These are phyloP conservation scores for Scutellaria baicalensis DNA, from an alignment of 257 asterid genomes.

Conservation along the genomic window DNA sequence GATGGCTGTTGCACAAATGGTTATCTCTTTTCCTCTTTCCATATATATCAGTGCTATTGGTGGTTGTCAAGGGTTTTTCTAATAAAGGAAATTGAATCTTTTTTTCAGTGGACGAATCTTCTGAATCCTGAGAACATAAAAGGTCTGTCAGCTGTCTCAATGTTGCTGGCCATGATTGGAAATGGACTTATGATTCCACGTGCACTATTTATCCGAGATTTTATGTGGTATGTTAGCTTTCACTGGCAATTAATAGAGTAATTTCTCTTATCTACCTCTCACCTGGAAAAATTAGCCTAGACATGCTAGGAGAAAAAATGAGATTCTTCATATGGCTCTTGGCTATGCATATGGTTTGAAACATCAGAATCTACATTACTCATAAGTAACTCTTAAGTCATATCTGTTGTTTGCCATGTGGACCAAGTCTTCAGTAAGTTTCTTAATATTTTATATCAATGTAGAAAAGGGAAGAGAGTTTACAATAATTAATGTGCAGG, in stretches of 20 bases:
- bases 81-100: neutral
- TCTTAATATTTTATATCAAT: too few species aligned
- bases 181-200: slow-evolving; percentile 96
- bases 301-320: neutral
- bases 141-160: slow-evolving; percentile 84
- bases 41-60: neutral
- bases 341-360: neutral
- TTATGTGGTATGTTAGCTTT: slow-evolving; percentile 70
- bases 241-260: neutral
- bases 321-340: neutral
- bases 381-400: neutral
- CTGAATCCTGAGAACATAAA: slow-evolving; percentile 79
- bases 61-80: slow-evolving; percentile 13
- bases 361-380: neutral
- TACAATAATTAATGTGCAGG: slow-evolving; percentile 41
- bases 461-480: neutral
- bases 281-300: neutral
- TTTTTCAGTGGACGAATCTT: slow-evolving; percentile 79
- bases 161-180: slow-evolving; percentile 94
- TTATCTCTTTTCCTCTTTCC: slow-evolving; percentile 12
- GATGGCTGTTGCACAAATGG: slow-evolving; percentile 98
- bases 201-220: slow-evolving; percentile 76
- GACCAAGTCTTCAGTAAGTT: neutral
- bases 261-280: neutral
- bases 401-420: neutral